Base-by-base conservation (phyloP, 2,329 filamentous ascomycete genomes). In the Falciphora oryzae region DNA sequence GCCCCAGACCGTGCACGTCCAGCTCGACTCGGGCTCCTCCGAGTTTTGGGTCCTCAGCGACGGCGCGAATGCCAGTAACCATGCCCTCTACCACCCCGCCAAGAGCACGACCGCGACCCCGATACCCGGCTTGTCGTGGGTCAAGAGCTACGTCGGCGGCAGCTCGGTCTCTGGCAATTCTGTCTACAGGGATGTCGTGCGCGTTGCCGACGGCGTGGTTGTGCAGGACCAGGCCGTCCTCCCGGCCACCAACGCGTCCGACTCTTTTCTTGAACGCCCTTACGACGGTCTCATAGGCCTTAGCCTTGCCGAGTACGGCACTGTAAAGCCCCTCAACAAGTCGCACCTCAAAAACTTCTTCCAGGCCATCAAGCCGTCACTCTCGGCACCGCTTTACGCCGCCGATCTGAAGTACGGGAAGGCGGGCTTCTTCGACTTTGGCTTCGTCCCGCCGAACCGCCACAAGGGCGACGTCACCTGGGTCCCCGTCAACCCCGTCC, bases 361-460 rank as follows among this genome's bases (percentile, higher is more conserved):
- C 31, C 75, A 78, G 61, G 78, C 77, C 38, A 72, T 75, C 56
- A 67, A 68, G 65, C 32, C 66, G n/a, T 65, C 66, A 35, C 69
- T 77, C 1, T 71, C 71, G 16, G 63, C 67, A 29, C 82, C 81
- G 13, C 73, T 89, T 53, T 89, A 88, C 73, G 84, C 85, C 13
- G 84, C 81, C 59, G 75, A 78, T 63, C 66, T 78, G 38, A 75
- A 69, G 68, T 69, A 73, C 62, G 62, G 65, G 14, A 44, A 29
- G 6, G 10, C 32, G 22, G 29, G 59, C 59, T 25, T 10, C 22
- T 38, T 44, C 22, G 59, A 61, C 32, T 61, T 61, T 44, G 59
- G 59, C 59, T 2, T 44, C 22, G 59, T 61, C 22, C 32, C 59
- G 28, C 16, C 29, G 31, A 18, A 18, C 59, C 59, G 59, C 32